phyloP scores from a whole-genome alignment of 2,329 filamentous ascomycete genomes.

The Macroventuria anomochaeta region DNA sequence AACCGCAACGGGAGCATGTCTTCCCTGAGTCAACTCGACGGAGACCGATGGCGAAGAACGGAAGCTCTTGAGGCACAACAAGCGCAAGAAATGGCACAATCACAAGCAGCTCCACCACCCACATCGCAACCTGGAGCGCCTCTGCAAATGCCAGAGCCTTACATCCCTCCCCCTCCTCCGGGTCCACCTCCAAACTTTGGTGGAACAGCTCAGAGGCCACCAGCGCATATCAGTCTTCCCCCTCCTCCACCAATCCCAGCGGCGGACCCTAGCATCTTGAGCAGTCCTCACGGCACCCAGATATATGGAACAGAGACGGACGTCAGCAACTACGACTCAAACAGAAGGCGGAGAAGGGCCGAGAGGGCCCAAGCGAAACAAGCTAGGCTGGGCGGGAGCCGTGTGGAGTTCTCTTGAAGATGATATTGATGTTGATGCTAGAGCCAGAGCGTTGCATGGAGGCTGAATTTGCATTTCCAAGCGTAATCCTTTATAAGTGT shows the following conservation, averaged over 20 bases:
- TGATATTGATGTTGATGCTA: not conserved
- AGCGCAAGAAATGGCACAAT: conserved; percentile 39
- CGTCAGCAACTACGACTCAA: conserved; percentile 49
- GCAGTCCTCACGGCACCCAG: conserved; percentile 45
- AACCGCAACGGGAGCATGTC: conserved; percentile 51
- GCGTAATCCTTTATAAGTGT: conserved; percentile 5
- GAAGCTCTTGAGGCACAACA: conserved; percentile 48
- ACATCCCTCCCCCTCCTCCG: conserved; percentile 41
- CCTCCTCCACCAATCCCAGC: conserved; percentile 47
- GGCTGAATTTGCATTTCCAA: conserved; percentile 18
- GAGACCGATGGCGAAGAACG: conserved; percentile 50
- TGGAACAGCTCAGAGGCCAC: conserved; percentile 6
- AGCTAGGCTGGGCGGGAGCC: conserved; percentile 44
- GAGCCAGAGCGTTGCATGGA: not conserved
- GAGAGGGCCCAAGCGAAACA: conserved; percentile 50
- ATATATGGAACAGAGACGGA: conserved; percentile 49
- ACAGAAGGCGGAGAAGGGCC: conserved; percentile 48
- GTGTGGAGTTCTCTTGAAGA: conserved; percentile 50
- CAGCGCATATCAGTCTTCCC: conserved; percentile 30
- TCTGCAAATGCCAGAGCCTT: conserved; percentile 40
- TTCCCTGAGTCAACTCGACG: conserved; percentile 44
- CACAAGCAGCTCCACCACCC: conserved; percentile 16
- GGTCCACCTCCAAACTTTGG: conserved; percentile 36
- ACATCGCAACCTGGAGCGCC: conserved; percentile 31
- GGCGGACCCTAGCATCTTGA: conserved; percentile 41